A percentile compares a stretch with the other conserved stretches of the same genome.
Conservation (phyloP, 352 stramenopile species). For the Phytophthora aleatoria region DNA sequence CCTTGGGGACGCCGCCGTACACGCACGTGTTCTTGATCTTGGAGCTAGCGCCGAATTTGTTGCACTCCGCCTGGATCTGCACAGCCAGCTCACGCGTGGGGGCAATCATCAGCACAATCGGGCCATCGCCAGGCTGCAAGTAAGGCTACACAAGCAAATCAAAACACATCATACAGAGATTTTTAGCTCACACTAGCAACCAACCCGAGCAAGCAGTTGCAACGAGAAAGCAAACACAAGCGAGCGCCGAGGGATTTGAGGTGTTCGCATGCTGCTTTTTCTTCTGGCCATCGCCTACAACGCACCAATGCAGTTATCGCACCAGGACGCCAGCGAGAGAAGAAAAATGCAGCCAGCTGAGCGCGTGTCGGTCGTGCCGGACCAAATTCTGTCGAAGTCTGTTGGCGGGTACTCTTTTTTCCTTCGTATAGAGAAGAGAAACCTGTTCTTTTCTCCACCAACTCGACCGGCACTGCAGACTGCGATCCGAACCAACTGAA, state of each 20-base stretch:
- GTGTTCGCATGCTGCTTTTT: constrained; percentile 54
- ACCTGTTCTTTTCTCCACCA: constrained; percentile 13
- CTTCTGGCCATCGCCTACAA: constrained; percentile 46
- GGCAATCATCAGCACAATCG: constrained; percentile 98
- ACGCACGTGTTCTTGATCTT: constrained; percentile 99
- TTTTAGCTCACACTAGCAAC: constrained; percentile 31
- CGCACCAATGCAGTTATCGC: constrained; percentile 48
- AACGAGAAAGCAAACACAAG: constrained; percentile 50
- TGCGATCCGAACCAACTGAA: constrained; percentile 30
- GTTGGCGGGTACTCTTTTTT: constrained; percentile 10
- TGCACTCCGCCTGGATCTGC: constrained; percentile 99
- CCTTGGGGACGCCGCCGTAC: constrained; percentile 98
- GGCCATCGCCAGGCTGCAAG: constrained; percentile 97
- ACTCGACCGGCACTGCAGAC: constrained; percentile 30
- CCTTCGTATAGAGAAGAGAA: constrained; percentile 10
- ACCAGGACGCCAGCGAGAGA: constrained; percentile 32
- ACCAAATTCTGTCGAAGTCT: constrained; percentile 13
- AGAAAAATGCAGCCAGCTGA: constrained; percentile 33
- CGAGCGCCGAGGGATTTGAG: constrained; percentile 48
- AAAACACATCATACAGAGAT: constrained; percentile 24
- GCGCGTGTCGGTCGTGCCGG: constrained; percentile 20
- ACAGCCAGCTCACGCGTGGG: constrained; percentile 98
- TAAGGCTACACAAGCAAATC: constrained; percentile 65
- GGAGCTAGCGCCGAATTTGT: constrained; percentile 97
- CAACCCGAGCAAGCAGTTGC: constrained; percentile 15